A percentile compares a stretch with the other conserved stretches of the same genome.
Evolutionary conservation across 140 eudicot species (phyloP).

Genomic region (Oenanthe javanica): DNA sequence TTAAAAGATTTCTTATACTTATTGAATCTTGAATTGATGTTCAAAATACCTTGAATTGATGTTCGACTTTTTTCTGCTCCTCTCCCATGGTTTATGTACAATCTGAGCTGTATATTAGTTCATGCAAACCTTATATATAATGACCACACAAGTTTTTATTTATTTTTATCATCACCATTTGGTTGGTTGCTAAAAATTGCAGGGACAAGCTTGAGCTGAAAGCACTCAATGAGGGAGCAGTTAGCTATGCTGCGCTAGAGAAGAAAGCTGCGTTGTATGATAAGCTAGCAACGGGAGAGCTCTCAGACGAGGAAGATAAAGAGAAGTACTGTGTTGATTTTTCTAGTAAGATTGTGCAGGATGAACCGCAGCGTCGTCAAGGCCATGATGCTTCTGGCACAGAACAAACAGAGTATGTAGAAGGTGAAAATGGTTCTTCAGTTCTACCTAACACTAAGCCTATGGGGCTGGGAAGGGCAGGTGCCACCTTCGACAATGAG

Average conservation of each 20-base stretch:
- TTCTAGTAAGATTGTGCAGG: conserved; percentile 51
- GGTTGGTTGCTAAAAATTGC: conserved; percentile 8
- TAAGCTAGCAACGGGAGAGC: conserved; percentile 70
- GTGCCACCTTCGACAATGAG: conserved; percentile 46
- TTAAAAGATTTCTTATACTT: neutral
- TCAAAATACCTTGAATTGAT: neutral
- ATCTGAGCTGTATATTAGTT: neutral
- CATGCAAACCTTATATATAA: neutral
- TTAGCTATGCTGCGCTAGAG: conserved; percentile 90
- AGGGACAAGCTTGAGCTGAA: conserved; percentile 96
- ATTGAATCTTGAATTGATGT: neutral
- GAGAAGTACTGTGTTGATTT: conserved; percentile 96
- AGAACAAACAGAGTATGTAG: conserved; percentile 26
- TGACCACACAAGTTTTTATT: neutral
- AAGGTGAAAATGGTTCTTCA: conserved; percentile 29
- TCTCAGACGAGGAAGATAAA: conserved; percentile 82
- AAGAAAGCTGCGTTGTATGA: conserved; percentile 78
- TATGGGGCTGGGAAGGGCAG: conserved; percentile 45
- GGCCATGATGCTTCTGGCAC: conserved; percentile 19
- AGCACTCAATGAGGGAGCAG: conserved; percentile 81
- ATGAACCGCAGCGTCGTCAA: conserved; percentile 35
- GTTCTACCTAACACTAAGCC: conserved; percentile 31
- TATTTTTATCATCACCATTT: neutral
- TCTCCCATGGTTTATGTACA: neutral
- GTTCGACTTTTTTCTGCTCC: neutral